Evolutionary conservation across 257 asterid genomes (phyloP), one percentile per base, ranked within the genome.

Genomic region (Przewalskia tangutica): DNA sequence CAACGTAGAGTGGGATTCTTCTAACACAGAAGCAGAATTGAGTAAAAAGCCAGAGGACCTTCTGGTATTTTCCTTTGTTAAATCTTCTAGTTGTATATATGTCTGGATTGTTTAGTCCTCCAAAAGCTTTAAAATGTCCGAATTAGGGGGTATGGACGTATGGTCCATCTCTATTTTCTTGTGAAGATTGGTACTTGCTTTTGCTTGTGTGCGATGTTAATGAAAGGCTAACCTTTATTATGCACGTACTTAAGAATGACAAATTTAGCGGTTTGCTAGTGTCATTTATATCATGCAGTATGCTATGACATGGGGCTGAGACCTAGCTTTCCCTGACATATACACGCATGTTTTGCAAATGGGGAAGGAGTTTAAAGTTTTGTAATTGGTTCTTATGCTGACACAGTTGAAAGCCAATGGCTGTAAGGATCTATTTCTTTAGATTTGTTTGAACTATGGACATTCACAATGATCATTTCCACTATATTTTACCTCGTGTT

Each of bases 21-120:
- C 97, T 62, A 83, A 84, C 81, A 94, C 97, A 17, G 98, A 91
- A 86, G 84, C 85, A 62, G 98, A 91, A 89, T 87, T 95, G 83
- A 77, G 86, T 86, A 95, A 89, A 82, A 94, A 89, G 66, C 94
- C 95, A 1, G 99, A 95, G 92, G 99, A 95, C 85, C 97, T 95
- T 71, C 88, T 95, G 95, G 99, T 94, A 94, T 55, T 27, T 56
- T 18, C 77, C 59, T 79, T 68, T 36, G 44, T 80, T 77, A 73
- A 8, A 36, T 77, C 67, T 66, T 27, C 62, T 73, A 7, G 23
- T 62, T 62, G 68, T 62, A 62, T 62, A 42, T 23, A 2, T 23
- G 44, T 73, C 46, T 73, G 0, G 8, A 50, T 23, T 50, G 13
- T n/a, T n/a, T n/a, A n/a, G n/a, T n/a, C 50, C n/a, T 5, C 4